These are phyloP conservation scores for Populus hybrid DNA, from an alignment of 441 rosid genomes.

Conservation along the genomic window DNA sequence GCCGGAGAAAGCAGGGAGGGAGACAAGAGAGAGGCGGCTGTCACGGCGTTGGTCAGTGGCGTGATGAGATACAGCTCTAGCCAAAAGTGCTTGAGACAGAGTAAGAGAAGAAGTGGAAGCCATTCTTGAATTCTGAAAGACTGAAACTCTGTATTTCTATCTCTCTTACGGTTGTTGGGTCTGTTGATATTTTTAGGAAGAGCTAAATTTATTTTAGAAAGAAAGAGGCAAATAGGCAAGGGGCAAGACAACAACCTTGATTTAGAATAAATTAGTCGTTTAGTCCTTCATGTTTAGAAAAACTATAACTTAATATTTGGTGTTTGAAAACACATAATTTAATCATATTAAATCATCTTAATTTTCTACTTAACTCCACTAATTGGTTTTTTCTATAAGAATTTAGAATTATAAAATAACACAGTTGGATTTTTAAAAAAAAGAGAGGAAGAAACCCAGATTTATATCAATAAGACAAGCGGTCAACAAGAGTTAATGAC, in stretches of 20 bases:
- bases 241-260: neutral
- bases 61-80: constrained; percentile 53
- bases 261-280: neutral
- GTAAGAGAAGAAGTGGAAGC: constrained; percentile 78
- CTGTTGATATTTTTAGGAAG: neutral
- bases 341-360: neutral
- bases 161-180: neutral
- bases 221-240: neutral
- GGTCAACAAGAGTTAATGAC: neutral
- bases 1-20: constrained; percentile 57
- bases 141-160: neutral
- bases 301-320: neutral
- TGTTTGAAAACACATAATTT: neutral
- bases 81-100: constrained; percentile 73
- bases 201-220: neutral
- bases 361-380: neutral
- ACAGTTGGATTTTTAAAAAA: no score
- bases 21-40: constrained; percentile 28
- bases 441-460: neutral
- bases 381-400: neutral
- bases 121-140: constrained; percentile 36
- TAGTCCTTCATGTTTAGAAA: neutral
- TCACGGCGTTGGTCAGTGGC: constrained; percentile 44
- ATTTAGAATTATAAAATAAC: neutral
- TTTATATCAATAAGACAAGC: neutral